Base-by-base conservation (phyloP, 495 filamentous ascomycete species). In the Lepidopterella palustris region DNA sequence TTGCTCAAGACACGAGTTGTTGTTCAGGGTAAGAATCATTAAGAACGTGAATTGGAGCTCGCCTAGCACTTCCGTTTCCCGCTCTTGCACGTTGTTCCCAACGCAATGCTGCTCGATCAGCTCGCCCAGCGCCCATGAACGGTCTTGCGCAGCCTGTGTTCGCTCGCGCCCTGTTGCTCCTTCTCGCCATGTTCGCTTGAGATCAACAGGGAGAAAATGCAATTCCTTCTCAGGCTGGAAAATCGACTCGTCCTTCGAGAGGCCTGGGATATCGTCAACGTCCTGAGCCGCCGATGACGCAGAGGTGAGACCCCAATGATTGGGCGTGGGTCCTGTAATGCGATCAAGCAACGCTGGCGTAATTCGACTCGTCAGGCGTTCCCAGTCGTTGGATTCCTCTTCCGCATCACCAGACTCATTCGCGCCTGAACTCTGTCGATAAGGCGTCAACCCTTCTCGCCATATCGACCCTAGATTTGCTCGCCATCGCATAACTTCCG, bases 1-100 rank as follows among this genome's bases (percentile, higher is more conserved):
- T 62, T 96, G 90, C 64, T 92, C 86, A 24, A 92, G 77, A 68
- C 89, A 95, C 0, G 90, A 90, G 62, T 84, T 81, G 68, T 95
- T 97, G 70, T 87, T 87, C 45, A 97, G 77, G 24, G 86, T 87
- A 59, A 90, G 76, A 10, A 89, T 85, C 69, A 87, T 88, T 4
- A 97, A 65, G 72, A 93, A 97, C 32, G 83, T 80, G 65, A 95
- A 87, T 65, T 97, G 89, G 42, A 97, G 66, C 67, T 97, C 92
- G 40, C 91, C 92, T n/a, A 95, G 71, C 3, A 97, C 64, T 45
- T 88, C 71, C 57, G 56, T 45, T 50, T 68, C 64, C 13, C 58
- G 63, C 21, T 32, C 45, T 24, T 42, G 45, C 4, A 25, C 20
- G 25, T 23, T 40, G 2, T 50, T n/a, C 31, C 65, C 63, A 28